These are phyloP conservation scores for Leccinum subrobustum DNA, from an alignment of 1,284 basidiomycete genomes.

Conservation along the genomic window DNA sequence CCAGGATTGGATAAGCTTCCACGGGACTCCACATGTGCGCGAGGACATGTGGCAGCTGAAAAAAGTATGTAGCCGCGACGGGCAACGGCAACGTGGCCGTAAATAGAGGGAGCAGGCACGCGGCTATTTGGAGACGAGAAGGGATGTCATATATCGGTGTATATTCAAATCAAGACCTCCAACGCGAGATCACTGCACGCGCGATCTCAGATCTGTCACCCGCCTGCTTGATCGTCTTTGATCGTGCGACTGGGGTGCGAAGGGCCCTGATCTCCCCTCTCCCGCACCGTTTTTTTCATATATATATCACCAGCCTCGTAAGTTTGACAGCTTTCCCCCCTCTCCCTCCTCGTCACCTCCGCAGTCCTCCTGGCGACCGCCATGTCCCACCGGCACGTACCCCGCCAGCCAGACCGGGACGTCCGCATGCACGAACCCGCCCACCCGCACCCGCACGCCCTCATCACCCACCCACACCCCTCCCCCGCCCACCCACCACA, in stretches of 20 bases:
- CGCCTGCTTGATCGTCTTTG: conserved; percentile 49
- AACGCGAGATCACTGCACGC: conserved; percentile 37
- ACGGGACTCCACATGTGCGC: conserved; percentile 33
- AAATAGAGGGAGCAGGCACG: conserved; percentile 44
- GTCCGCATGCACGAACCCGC: conserved; percentile 60
- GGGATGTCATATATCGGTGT: conserved; percentile 34
- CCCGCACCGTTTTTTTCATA: conserved; percentile 45
- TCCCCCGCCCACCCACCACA: conserved; percentile 36
- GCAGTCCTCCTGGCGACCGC: conserved; percentile 18
- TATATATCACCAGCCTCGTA: conserved; percentile 51
- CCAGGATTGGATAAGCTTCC: conserved; percentile 37
- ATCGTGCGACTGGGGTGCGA: conserved; percentile 51
- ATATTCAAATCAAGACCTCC: conserved; percentile 42
- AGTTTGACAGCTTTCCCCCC: conserved; percentile 45
- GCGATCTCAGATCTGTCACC: conserved; percentile 38
- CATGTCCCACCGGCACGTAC: conserved; percentile 65
- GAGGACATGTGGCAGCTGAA: conserved; percentile 33
- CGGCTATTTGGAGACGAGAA: conserved; percentile 44
- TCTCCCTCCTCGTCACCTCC: conserved; percentile 35
- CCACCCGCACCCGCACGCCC: conserved; percentile 45
- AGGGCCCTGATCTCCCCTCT: conserved; percentile 40
- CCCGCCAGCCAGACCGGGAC: conserved; percentile 61
- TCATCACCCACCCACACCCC: conserved; percentile 38
- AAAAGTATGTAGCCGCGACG: conserved; percentile 31
- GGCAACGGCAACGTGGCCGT: conserved; percentile 46